Conservation (phyloP, 177 flowering plant genomes). For the Vitis hybrid region DNA sequence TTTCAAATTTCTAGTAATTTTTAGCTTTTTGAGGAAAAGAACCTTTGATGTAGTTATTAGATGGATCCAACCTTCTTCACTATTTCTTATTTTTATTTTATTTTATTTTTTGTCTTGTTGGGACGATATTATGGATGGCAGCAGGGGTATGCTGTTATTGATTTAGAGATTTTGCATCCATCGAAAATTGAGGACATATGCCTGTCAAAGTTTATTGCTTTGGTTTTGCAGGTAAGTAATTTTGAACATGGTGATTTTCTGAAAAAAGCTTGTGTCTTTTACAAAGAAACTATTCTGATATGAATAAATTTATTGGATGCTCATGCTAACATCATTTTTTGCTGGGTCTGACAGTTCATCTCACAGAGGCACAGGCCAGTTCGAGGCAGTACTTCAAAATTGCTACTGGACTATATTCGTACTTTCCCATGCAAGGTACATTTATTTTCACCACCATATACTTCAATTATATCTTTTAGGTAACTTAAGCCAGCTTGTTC, state of each 20-base stretch:
- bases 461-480: background rate
- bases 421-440: conserved; percentile 84
- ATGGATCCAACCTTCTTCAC: background rate
- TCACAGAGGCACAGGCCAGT: conserved; percentile 86
- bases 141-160: conserved; percentile 87
- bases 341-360: conserved; percentile 53
- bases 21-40: background rate
- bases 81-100: background rate
- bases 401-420: conserved; percentile 65
- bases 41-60: background rate
- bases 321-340: conserved; percentile 4
- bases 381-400: conserved; percentile 65
- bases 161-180: conserved; percentile 54
- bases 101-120: background rate
- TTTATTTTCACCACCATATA: conserved; percentile 8
- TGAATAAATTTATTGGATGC: background rate
- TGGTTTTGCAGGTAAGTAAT: conserved; percentile 67
- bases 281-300: background rate
- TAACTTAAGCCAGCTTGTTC: background rate
- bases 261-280: background rate
- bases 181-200: conserved; percentile 54
- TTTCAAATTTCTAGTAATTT: too few relatives aligned
- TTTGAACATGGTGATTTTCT: background rate
- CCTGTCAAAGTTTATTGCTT: conserved; percentile 62
- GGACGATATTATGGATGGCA: conserved; percentile 27